Conservation (phyloP, 441 rosid genomes). For the Omphalea diandra region DNA sequence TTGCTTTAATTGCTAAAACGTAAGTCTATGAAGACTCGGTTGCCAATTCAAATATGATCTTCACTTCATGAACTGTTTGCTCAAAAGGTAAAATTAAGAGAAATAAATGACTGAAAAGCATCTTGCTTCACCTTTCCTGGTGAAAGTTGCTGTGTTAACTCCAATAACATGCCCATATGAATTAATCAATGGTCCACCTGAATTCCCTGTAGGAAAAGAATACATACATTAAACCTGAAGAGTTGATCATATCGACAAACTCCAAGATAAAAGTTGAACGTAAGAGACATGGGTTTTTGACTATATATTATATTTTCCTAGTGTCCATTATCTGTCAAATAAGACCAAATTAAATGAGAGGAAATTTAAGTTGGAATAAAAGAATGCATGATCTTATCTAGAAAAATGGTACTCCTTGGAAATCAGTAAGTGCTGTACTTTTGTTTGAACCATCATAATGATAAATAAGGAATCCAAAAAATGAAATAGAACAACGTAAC, state of each 20-base stretch:
- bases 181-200: conserved; percentile 81
- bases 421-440: not conserved
- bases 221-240: not conserved
- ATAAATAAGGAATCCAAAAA: not conserved
- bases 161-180: conserved; percentile 83
- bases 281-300: not conserved
- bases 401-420: not conserved
- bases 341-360: not conserved
- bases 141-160: conserved; percentile 83
- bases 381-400: not conserved
- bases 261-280: not conserved
- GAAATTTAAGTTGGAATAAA: not conserved
- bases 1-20: no score
- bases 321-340: not conserved
- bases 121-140: conserved; percentile 58
- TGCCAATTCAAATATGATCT: not conserved
- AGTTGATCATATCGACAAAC: not conserved
- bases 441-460: not conserved
- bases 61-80: no score
- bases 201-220: conserved; percentile 49
- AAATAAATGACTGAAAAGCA: not conserved
- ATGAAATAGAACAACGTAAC: not conserved
- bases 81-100: not conserved
- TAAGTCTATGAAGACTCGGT: not conserved
- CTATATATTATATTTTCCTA: not conserved